Base-by-base conservation (phyloP, 768 basidiomycete species). In the Mycena galopus region DNA sequence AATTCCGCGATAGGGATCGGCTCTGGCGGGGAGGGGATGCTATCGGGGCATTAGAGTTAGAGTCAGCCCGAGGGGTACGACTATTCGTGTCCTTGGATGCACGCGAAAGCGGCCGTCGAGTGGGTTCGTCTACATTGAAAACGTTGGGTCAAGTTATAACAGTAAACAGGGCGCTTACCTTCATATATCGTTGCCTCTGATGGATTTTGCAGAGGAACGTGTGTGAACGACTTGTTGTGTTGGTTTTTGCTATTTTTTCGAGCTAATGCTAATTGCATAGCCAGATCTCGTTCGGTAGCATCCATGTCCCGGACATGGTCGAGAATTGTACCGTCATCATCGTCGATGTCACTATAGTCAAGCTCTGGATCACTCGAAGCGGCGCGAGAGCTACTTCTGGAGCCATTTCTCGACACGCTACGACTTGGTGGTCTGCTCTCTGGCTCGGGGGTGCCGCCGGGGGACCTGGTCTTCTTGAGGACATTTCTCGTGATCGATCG, bases 231-330 rank as follows among this genome's bases (percentile, higher is more conserved):
- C 58, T 87, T 87, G 21, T 85, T 87, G 69, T 89, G 87, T 75
- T 96, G 95, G 79, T 88, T 93, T 77, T 92, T 87, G 79, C 95
- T 95, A 79, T 98, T 98, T 75, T 89, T 88, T 71, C 94, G 86
- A 7, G 96, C 96, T 59, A 97, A 84, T 73, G 94, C 94, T 62
- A 98, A 82, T 58, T 93, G 91, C 83, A 89, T 86, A 25, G 91
- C 88, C 64, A 97, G 84, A 78, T 97, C 93, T 75, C 88, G 88
- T 77, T 96, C 94, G 19, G 92, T 94, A 60, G 88, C 85, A 73
- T 94, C 92, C 73, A 89, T 81, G 6, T 80, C 82, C 73, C 79
- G 85, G 73, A 79, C 77, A 64, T 81, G 79, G 14, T 81, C 80
- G 59, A 81, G 68, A 62, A 85, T 80, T 10, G 84, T 81, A 19